Base-by-base conservation (phyloP, 1,284 basidiomycete species). In the Boletus nobilissimus region DNA sequence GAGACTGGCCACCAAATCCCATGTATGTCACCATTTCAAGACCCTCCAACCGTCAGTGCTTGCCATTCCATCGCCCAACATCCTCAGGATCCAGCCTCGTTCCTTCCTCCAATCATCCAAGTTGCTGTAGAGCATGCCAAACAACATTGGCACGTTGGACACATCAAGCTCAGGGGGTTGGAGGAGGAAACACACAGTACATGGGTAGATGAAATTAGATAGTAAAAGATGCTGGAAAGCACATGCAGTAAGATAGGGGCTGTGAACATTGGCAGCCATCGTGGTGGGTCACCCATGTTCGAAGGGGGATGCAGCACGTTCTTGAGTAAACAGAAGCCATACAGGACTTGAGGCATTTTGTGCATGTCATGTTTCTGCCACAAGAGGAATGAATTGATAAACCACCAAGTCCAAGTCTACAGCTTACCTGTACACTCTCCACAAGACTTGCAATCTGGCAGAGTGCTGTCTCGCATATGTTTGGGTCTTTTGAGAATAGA, bases 101-200 rank as follows among this genome's bases (percentile, higher is more conserved):
- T 99, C 96, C 83, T 93, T 94, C 86, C 93, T 94, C 92, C 95
- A 96, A 43, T 95, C 94, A 64, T 93, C 93, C 3, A 93, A 89
- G 76, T 22, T 90, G 46, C 89, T 93, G 81, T 97, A 98, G 5
- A 99, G 88, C 92, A 97, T 94, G 22, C 90, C 89, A 97, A 51
- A 94, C 6, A 94, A 84, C 86, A 93, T 87, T 3, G 93, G 93
- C 0, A 93, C 90, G 80, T 94, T 92, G 24, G 83, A 84, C 2
- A 86, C 80, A 78, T 93, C 92, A 14, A 93, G 84, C 40, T 88
- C 86, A 3, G 92, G 89, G 40, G 92, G 87, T 82, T 93, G 92
- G 3, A 94, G n/a, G n/a, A n/a, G 85, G 86, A 93, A 94, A 57
- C 90, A 87, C 40, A 89, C 89, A 3, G 89, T 86, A 34, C 87